Percentiles rank a stretch among this genome's conserved stretches.
Evolutionary conservation across 176 grass and related monocot genomes (phyloP).

Genomic region (Carex parvula): DNA sequence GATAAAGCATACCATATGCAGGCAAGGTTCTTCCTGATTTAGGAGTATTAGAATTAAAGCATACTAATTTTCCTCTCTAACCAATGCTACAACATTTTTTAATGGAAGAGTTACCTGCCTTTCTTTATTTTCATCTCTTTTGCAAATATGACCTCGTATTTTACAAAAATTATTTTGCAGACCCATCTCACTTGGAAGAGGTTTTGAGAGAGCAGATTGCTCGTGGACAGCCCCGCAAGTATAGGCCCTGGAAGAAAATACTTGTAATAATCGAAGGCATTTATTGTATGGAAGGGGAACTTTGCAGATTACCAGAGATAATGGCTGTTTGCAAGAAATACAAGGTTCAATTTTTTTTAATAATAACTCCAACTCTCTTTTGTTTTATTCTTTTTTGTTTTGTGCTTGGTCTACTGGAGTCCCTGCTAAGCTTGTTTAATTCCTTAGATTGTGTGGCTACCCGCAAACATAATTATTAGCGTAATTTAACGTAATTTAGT

Average conservation of each 20-base stretch:
- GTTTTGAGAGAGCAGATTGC: slow-evolving; percentile 81
- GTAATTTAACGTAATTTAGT: too few species aligned
- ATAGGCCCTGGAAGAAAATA: slow-evolving; percentile 89
- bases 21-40: too few species aligned
- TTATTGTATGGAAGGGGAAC: slow-evolving; percentile 94
- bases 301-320: slow-evolving; percentile 80
- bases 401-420: background rate
- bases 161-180: slow-evolving; percentile 32
- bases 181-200: slow-evolving; percentile 78
- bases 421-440: background rate
- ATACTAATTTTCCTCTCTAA: background rate
- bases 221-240: slow-evolving; percentile 60
- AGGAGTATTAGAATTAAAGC: background rate
- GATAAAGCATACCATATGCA: too few species aligned
- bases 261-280: slow-evolving; percentile 93
- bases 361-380: background rate
- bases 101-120: background rate
- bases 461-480: background rate
- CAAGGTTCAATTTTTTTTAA: slow-evolving; percentile 43
- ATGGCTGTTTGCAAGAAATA: slow-evolving; percentile 90
- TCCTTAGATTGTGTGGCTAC: background rate
- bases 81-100: background rate
- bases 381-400: background rate
- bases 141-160: background rate
- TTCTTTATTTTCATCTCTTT: background rate